Base-by-base conservation (phyloP, 108 stramenopile genomes). In the Cyclotella distinguenda region DNA sequence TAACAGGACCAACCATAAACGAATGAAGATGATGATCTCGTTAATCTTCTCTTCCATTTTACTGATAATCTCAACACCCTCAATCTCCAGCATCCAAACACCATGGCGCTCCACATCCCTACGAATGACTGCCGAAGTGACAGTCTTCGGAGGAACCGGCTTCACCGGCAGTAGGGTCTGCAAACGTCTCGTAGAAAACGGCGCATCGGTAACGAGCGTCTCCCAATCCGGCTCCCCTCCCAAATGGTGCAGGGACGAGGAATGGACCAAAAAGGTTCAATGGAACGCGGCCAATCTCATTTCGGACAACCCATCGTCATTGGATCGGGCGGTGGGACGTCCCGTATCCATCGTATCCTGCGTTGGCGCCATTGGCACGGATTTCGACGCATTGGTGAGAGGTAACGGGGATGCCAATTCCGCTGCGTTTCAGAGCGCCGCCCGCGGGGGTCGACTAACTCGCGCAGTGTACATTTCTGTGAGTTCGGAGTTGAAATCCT, bases 141-240 rank as follows among this genome's bases (percentile, higher is more conserved):
- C 73, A 9, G 88, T 89, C 3, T 71, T 89, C 32, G 88, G 88
- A 10, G 88, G 88, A 7, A 76, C 71, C 11, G 88, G 88, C 16
- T 86, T 89, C 39, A 65, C 81, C 0, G 88, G 88, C 23, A 82
- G 80, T 15, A 77, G 80, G 11, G 84, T 89, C 1, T 78, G 80
- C 19, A 66, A 81, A 56, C 33, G 68, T 19, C 73, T 89, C 9
- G 45, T 78, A 22, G 66, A 60, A 2, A 38, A 65, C 43, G 84
- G 84, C 12, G 64, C 77, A 4, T 43, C 43, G 3, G 82, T 83
- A 11, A 67, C 72, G 0, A 73, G 71, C 60, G 55, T 77, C 23
- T 70, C 74, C 32, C 72, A 63, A 61, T 64, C 71, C 6, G 80
- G 80, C 18, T 3, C 42, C 6, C 31, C 50, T 44, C 79, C 79